Evolutionary conservation across 768 basidiomycete species (phyloP), one percentile per base, ranked within the genome.

Genomic region (Boletus rex-veris): DNA sequence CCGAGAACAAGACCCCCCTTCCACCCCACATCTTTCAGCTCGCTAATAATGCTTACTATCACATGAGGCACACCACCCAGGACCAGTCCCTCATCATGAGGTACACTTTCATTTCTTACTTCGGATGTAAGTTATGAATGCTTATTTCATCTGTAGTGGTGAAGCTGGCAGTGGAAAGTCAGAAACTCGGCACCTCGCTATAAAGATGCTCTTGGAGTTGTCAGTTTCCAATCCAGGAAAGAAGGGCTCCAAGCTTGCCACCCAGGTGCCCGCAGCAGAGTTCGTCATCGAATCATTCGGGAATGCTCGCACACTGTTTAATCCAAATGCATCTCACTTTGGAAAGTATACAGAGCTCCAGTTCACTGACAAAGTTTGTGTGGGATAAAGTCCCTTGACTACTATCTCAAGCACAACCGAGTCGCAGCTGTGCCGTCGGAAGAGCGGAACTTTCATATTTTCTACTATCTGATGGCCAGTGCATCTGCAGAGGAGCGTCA

Each of bases 341-440:
- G 97, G 96, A 52, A 94, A 96, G 70, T 99, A 99, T 70, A 97
- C 94, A 42, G 97, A 99, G 66, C 80, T 99, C 0, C 97, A 98
- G 72, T 98, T 98, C 75, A 90, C 83, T 48, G 94, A 98, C 33
- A 86, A 90, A 19, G 95, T 4, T 74, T 98, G 0, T 85, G 78
- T 43, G 97, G 97, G 57, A 76, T 92, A 67, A 98, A 98, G 71
- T 95, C 93, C 0, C 84, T 98, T 58, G 94, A 98, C 67, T 98
- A 99, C 74, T 96, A 96, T 72, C 81, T 99, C 48, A 93, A 98
- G 70, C 79, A 90, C 50, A 90, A 86, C 61, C 84, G 94, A 10
- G 92, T 98, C n/a, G 81, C 92, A 7, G 83, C 84, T 19, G 82
- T 90, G 1, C 90, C 92, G 1, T 90, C 87, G 1, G 94, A 93